Conservation (phyloP, 2,329 filamentous ascomycete species). For the Xylaria sp. region DNA sequence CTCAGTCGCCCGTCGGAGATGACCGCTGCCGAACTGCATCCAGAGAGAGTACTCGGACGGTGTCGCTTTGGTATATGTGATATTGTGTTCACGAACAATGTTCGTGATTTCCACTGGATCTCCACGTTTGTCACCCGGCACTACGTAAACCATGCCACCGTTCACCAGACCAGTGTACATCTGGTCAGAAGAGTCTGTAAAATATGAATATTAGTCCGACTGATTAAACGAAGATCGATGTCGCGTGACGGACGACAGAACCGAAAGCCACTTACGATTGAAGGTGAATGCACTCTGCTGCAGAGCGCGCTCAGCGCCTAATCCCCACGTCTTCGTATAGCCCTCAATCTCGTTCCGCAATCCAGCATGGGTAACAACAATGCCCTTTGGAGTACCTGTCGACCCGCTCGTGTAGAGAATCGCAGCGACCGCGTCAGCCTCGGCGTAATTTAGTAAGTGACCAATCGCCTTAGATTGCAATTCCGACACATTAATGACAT, state of each 20-base stretch:
- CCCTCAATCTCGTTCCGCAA: slow-evolving; percentile 40
- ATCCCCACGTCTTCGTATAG: slow-evolving; percentile 3
- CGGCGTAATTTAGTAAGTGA: not conserved
- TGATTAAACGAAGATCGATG: slow-evolving; percentile 31
- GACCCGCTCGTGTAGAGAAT: slow-evolving; percentile 34
- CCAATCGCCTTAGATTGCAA: not conserved
- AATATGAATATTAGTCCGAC: no score
- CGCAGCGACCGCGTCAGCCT: not conserved
- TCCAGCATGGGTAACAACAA: slow-evolving; percentile 36
- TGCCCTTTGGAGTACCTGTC: slow-evolving; percentile 44
- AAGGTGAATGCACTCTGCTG: slow-evolving; percentile 50
- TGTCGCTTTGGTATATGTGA: slow-evolving; percentile 46
- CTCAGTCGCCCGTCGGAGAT: slow-evolving; percentile 9
- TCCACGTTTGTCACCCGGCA: slow-evolving; percentile 37
- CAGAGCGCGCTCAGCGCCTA: slow-evolving; percentile 38
- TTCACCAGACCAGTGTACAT: slow-evolving; percentile 28
- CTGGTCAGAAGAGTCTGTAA: slow-evolving; percentile 46
- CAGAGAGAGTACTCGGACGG: slow-evolving; percentile 46
- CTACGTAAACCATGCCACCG: slow-evolving; percentile 47
- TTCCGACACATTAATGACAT: slow-evolving; percentile 13
- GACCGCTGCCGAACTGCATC: slow-evolving; percentile 27
- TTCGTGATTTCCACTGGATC: slow-evolving; percentile 43
- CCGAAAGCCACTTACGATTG: slow-evolving; percentile 49
- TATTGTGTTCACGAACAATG: slow-evolving; percentile 39
- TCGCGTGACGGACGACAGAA: slow-evolving; percentile 44